These are phyloP conservation scores for Volvox reticuliferus DNA, from an alignment of 139 green algal species.

Conservation along the genomic window DNA sequence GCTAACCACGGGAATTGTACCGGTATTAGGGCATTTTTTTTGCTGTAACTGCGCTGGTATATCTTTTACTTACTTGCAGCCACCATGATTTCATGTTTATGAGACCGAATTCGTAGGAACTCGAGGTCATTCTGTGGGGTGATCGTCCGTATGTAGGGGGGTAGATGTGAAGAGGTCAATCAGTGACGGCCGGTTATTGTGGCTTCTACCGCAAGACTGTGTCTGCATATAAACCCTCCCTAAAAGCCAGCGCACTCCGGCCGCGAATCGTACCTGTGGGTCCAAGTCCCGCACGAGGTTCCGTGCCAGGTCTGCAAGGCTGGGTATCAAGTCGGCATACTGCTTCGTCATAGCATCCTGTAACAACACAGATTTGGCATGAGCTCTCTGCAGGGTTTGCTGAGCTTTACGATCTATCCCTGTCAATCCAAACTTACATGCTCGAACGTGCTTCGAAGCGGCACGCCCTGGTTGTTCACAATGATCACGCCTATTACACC, in stretches of 20 bases:
- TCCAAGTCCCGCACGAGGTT: constrained; percentile 84
- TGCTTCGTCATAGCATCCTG: constrained; percentile 76
- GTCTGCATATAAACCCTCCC: not conserved
- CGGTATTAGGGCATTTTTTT: too few species aligned
- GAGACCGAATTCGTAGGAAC: constrained; percentile 80
- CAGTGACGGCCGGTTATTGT: too few species aligned
- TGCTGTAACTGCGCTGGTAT: not conserved
- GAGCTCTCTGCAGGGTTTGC: not conserved
- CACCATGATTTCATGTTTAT: constrained; percentile 87
- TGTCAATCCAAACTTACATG: constrained; percentile 34
- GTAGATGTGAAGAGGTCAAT: too few species aligned
- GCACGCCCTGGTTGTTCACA: constrained; percentile 48
- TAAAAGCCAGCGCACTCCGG: too few species aligned
- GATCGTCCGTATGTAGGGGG: not conserved
- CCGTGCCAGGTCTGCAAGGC: constrained; percentile 73
- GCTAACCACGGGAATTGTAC: too few species aligned
- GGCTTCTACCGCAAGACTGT: too few species aligned
- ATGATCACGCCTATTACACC: constrained; percentile 58
- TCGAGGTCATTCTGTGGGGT: constrained; percentile 81
- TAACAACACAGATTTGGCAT: not conserved
- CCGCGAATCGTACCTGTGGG: constrained; percentile 63
- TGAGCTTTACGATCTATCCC: not conserved
- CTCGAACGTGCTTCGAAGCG: constrained; percentile 65
- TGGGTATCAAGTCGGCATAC: constrained; percentile 79
- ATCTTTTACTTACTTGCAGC: constrained; percentile 52